Evolutionary conservation across 2,329 filamentous ascomycete species (phyloP), one percentile per base, ranked within the genome.

Genomic region (Botryotinia globosa): DNA sequence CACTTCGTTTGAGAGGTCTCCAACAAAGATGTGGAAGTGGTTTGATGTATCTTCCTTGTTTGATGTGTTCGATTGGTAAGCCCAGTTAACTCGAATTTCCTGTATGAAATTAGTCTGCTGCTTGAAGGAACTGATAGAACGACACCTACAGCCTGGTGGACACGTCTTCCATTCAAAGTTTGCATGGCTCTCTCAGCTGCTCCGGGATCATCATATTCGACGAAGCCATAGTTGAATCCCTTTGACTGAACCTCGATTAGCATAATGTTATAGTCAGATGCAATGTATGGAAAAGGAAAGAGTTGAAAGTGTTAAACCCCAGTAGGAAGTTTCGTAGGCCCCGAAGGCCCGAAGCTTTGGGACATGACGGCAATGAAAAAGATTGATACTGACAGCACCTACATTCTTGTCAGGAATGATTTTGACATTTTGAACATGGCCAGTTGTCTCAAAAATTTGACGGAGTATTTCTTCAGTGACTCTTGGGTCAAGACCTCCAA

Each of bases 331-430:
- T 75, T 74, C 73, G 51, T 74, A 72, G 74, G 72, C 75, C 67
- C 65, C 69, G 73, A 73, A 45, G 25, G 45, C 45, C 34, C 12
- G 32, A 65, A 45, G 64, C 62, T 54, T 74, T 70, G 76, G 69
- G 71, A 75, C 75, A 74, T 74, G 74, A 78, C 69, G 76, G 25
- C 74, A 73, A 73, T 72, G 80, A 80, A 77, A 77, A 32, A 42
- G 65, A 64, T 77, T 79, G 75, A 80, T 80, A 82, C 81, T 81
- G 78, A 82, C 81, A 75, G 81, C 80, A 90, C 94, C 88, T 85
- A 97, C 94, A 84, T 98, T 99, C 88, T 99, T 99, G 87, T 99
- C 96, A 69, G 96, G 96, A 82, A 99, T 99, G 81, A 99, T 98
- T 87, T 99, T 99, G 82, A 99, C 96, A 81, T 94, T 98, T 84